Evolutionary conservation across 2,329 filamentous ascomycete species (phyloP).

Genomic region (Penicillium fuscoglaucum): DNA sequence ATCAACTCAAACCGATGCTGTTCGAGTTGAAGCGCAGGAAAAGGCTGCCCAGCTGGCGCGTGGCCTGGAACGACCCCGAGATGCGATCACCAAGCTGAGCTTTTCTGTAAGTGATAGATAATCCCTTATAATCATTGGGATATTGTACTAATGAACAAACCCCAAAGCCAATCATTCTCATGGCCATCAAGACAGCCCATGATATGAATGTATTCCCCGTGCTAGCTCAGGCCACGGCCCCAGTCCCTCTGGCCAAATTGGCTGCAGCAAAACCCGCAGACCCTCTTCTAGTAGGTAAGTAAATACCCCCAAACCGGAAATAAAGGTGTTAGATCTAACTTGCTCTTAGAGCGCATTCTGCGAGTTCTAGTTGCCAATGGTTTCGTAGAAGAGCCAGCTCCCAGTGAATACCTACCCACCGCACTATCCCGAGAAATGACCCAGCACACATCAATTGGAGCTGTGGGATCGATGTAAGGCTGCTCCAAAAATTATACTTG

Average conservation of each 20-base stretch:
- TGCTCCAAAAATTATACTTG: neutral
- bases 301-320: accelerated
- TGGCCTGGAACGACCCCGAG: constrained; percentile 21
- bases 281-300: constrained; percentile 26
- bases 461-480: constrained; percentile 22
- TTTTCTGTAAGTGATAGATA: constrained; percentile 10
- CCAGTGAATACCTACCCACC: constrained; percentile 19
- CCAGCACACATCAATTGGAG: constrained; percentile 16
- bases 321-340: neutral
- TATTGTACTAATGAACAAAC: neutral
- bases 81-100: constrained; percentile 24
- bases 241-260: constrained; percentile 18
- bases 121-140: too few relatives aligned
- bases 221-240: constrained; percentile 15
- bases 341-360: constrained; percentile 24
- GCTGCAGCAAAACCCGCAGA: constrained; percentile 24
- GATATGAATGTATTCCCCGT: constrained; percentile 22
- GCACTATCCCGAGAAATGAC: constrained; percentile 21
- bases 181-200: constrained; percentile 24
- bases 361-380: constrained; percentile 21
- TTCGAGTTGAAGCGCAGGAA: constrained; percentile 19
- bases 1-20: constrained; percentile 5
- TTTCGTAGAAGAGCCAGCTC: constrained; percentile 17
- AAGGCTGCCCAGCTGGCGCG: constrained; percentile 16
- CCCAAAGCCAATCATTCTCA: constrained; percentile 18